A percentile compares a stretch with the other conserved stretches of the same genome.
Evolutionary conservation across 1,284 basidiomycete species (phyloP).

Genomic region (Abortiporus biennis): DNA sequence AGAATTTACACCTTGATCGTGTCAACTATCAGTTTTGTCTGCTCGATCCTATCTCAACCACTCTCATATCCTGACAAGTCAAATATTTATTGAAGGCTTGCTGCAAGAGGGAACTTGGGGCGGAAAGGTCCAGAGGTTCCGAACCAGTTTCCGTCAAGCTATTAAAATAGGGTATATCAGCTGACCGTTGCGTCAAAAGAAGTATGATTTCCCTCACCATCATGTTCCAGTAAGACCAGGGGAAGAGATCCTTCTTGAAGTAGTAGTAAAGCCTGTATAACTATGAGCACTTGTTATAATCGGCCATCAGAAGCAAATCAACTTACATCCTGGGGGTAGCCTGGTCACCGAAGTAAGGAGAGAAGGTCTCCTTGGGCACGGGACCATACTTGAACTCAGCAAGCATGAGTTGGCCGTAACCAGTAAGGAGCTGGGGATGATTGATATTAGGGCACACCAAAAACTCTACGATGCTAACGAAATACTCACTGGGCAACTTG

Average conservation of each 20-base stretch:
- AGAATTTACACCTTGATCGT: too few relatives aligned
- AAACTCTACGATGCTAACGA: constrained; percentile 3
- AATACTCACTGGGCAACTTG: constrained; percentile 69
- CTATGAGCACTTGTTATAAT: constrained; percentile 8
- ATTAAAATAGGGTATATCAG: constrained; percentile 6
- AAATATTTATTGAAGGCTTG: too few relatives aligned
- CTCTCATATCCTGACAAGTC: too few relatives aligned
- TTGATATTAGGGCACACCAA: constrained; percentile 15
- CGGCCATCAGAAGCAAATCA: constrained; percentile 8
- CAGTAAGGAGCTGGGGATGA: constrained; percentile 63
- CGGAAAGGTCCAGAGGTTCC: constrained; percentile 47
- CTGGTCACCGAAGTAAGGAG: constrained; percentile 64
- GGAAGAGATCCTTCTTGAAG: constrained; percentile 91
- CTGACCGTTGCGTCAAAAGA: constrained; percentile 1
- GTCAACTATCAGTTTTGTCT: too few relatives aligned
- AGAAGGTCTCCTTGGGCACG: constrained; percentile 84
- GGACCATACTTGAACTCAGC: constrained; percentile 89
- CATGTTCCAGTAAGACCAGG: constrained; percentile 81
- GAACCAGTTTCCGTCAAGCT: constrained; percentile 69
- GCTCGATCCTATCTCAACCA: too few relatives aligned
- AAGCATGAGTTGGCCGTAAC: constrained; percentile 83
- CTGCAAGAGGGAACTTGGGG: constrained; percentile 32
- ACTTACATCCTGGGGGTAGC: constrained; percentile 51
- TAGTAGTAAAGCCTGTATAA: constrained; percentile 88
- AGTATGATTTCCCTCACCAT: constrained; percentile 46